phyloP scores from a whole-genome alignment of 768 basidiomycete species.

The Epithele typhae region DNA sequence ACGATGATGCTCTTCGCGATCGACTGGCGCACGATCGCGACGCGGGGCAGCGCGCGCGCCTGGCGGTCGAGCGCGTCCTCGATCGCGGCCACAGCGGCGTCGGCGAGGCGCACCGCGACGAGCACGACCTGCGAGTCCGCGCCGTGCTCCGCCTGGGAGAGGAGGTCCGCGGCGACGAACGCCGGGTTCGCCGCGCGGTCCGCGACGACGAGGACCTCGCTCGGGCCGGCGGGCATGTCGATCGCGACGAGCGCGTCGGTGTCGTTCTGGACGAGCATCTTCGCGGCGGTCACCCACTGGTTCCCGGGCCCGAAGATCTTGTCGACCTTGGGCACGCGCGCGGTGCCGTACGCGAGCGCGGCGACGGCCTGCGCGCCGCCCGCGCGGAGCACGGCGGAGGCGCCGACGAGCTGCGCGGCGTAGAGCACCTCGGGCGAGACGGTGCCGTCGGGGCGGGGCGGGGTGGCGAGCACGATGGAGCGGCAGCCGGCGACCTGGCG shows the following conservation, averaged over 20 bases:
- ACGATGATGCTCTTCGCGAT: constrained; percentile 90
- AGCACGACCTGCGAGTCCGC: constrained; percentile 98
- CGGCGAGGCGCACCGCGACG: constrained; percentile 68
- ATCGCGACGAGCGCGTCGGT: constrained; percentile 94
- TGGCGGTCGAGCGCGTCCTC: constrained; percentile 85
- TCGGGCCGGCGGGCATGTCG: constrained; percentile 99
- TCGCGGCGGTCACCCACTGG: constrained; percentile 99
- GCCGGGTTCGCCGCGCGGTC: constrained; percentile 82
- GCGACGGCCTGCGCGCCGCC: constrained; percentile 97
- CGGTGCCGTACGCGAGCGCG: constrained; percentile 94
- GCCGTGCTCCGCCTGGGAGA: constrained; percentile 98
- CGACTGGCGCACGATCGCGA: constrained; percentile 87
- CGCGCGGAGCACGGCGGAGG: constrained; percentile 86
- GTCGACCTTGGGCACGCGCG: constrained; percentile 95
- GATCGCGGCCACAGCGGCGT: constrained; percentile 61
- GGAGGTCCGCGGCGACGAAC: constrained; percentile 93
- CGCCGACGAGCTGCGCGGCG: constrained; percentile 88
- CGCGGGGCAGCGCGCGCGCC: constrained; percentile 80
- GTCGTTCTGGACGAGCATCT: constrained; percentile 99
- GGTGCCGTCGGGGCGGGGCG: constrained; percentile 89
- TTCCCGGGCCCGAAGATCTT: constrained; percentile 99
- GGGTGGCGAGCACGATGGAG: constrained; percentile 90
- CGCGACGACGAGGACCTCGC: constrained; percentile 95
- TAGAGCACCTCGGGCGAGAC: constrained; percentile 98
- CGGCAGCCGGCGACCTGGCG: constrained; percentile 96